Evolutionary conservation across 352 stramenopile species (phyloP).

Genomic region (Pythium angustatum): DNA sequence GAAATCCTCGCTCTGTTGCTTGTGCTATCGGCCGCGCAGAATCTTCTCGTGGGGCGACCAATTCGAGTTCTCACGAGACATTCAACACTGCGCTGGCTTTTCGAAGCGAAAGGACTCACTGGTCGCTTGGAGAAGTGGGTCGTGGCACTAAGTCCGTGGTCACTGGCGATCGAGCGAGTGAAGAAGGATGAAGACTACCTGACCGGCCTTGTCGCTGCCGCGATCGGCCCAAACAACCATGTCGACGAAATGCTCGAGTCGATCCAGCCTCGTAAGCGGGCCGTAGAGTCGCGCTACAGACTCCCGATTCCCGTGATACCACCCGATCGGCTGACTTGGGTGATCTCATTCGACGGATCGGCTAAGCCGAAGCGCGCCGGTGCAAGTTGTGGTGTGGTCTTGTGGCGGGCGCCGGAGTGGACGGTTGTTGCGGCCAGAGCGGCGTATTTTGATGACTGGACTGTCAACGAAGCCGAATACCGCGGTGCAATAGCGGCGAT

Average conservation of each 20-base stretch:
- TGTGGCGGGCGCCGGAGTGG: constrained; percentile 19
- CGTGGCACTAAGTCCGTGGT: constrained; percentile 17
- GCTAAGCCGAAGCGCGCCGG: constrained; percentile 18
- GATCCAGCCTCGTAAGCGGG: constrained; percentile 17
- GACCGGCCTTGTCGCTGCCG: constrained; percentile 3
- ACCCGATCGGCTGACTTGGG: no score
- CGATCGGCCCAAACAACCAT: constrained; percentile 3
- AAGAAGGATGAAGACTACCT: constrained; percentile 16
- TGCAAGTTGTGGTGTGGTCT: constrained; percentile 16
- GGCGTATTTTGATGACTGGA: constrained; percentile 16
- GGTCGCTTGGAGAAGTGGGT: constrained; percentile 12
- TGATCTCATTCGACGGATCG: constrained; percentile 27
- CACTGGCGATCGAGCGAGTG: constrained; percentile 1
- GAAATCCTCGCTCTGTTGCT: constrained; percentile 23
- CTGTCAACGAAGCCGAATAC: constrained; percentile 32
- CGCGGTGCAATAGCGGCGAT: constrained; percentile 4
- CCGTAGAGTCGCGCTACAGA: no score
- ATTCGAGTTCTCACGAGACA: constrained; percentile 1
- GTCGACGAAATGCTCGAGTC: constrained; percentile 9
- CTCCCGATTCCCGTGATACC: no score
- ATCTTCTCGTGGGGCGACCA: not conserved
- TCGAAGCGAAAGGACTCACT: constrained; percentile 9
- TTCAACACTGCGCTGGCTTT: constrained; percentile 6
- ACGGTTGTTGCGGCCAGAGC: not conserved
- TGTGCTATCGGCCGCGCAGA: not conserved